These are phyloP conservation scores for Fusarium stilboides DNA, from an alignment of 2,329 filamentous ascomycete genomes.

Conservation along the genomic window DNA sequence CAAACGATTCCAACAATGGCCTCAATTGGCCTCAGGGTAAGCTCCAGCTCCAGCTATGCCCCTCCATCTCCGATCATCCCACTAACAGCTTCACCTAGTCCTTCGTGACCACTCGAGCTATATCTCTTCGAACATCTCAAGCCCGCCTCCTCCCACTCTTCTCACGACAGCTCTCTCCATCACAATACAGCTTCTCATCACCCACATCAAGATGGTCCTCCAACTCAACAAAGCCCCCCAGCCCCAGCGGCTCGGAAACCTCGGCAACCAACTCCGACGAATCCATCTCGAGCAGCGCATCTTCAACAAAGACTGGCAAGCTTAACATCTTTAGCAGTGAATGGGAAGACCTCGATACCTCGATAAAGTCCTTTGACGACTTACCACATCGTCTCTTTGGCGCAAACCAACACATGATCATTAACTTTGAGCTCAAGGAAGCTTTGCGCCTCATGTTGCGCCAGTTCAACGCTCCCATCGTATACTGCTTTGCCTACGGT, in stretches of 20 bases:
- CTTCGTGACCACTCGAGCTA: conserved; percentile 41
- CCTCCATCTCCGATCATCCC: background rate
- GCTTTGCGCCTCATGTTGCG: conserved; percentile 88
- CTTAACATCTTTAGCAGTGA: conserved; percentile 58
- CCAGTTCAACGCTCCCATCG: conserved; percentile 92
- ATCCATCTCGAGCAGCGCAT: conserved; percentile 34
- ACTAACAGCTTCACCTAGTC: conserved; percentile 40
- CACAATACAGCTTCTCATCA: conserved; percentile 8
- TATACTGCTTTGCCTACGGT: conserved; percentile 97
- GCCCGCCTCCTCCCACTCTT: conserved; percentile 22
- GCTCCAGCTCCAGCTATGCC: conserved; percentile 4
- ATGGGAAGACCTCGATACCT: conserved; percentile 62
- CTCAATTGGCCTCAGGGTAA: conserved; percentile 47
- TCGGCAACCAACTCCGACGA: conserved; percentile 20
- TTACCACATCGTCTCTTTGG: conserved; percentile 76
- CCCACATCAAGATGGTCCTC: conserved; percentile 43
- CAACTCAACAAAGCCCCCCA: conserved; percentile 26
- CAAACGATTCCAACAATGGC: conserved; percentile 31
- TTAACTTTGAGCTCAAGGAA: conserved; percentile 96
- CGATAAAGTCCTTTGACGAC: conserved; percentile 62
- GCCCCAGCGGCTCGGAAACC: conserved; percentile 20
- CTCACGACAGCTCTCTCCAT: conserved; percentile 23
- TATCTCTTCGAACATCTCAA: conserved; percentile 40
- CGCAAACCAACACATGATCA: conserved; percentile 95
- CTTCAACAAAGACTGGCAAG: conserved; percentile 48